These are phyloP conservation scores for Fusarium coicis DNA, from an alignment of 2,329 filamentous ascomycete species.

Conservation along the genomic window DNA sequence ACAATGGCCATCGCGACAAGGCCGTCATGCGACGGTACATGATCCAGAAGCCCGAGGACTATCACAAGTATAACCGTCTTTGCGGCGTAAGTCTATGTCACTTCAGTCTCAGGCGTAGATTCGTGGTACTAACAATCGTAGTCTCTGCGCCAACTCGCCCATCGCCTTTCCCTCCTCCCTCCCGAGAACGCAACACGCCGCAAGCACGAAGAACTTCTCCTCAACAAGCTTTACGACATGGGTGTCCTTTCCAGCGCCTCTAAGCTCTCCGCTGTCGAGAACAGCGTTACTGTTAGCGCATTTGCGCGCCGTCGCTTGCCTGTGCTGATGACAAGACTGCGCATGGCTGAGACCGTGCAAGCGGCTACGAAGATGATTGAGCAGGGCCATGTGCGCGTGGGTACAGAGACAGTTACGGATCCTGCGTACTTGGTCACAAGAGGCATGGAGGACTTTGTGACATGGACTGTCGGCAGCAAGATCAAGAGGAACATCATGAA, in stretches of 20 bases:
- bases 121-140: conserved; percentile 47
- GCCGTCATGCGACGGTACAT: conserved; percentile 85
- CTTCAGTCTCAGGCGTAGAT: conserved; percentile 32
- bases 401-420: conserved; percentile 90
- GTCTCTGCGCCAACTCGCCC: conserved; percentile 90
- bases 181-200: conserved; percentile 79
- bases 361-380: conserved; percentile 89
- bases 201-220: conserved; percentile 86
- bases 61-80: conserved; percentile 73
- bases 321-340: conserved; percentile 88
- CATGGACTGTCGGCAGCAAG: conserved; percentile 96
- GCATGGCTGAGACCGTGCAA: conserved; percentile 92
- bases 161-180: conserved; percentile 86
- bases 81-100: conserved; percentile 71
- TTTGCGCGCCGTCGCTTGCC: conserved; percentile 86
- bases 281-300: conserved; percentile 87
- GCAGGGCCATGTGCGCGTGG: conserved; percentile 92
- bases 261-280: conserved; percentile 86
- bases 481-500: conserved; percentile 96
- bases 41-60: conserved; percentile 90
- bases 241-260: conserved; percentile 81
- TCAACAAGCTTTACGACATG: conserved; percentile 94
- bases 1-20: conserved; percentile 86
- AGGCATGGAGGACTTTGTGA: conserved; percentile 95
- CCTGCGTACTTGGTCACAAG: conserved; percentile 89